Conservation (phyloP, 2,329 filamentous ascomycete genomes). For the Aspergillus felis region DNA sequence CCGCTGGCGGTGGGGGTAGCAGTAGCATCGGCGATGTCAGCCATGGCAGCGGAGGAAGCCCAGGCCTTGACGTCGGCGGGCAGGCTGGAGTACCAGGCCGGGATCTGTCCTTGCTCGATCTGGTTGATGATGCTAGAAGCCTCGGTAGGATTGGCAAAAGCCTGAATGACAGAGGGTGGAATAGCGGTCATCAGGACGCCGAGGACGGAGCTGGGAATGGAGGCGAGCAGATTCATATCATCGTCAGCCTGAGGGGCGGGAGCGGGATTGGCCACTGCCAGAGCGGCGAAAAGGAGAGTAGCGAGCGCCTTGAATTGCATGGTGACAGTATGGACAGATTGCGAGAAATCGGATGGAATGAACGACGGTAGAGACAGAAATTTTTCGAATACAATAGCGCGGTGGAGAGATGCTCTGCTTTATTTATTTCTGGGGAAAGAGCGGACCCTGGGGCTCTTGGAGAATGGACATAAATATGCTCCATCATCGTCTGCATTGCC, state of each 20-base stretch:
- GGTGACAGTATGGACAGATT: neutral
- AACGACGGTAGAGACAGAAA: too few relatives aligned
- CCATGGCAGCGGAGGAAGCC: neutral
- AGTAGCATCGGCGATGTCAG: neutral
- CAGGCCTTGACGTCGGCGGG: neutral
- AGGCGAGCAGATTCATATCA: neutral
- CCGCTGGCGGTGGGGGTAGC: neutral
- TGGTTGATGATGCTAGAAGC: neutral
- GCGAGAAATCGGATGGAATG: too few relatives aligned
- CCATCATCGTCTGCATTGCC: too few relatives aligned
- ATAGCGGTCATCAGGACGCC: neutral
- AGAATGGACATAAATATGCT: too few relatives aligned
- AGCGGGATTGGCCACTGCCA: neutral
- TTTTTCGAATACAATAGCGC: too few relatives aligned
- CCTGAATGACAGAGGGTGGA: neutral
- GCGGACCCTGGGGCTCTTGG: too few relatives aligned
- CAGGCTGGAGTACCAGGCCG: neutral
- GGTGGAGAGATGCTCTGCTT: too few relatives aligned
- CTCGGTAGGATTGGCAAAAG: neutral
- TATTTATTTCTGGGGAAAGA: too few relatives aligned
- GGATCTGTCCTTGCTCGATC: neutral
- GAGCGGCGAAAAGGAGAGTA: neutral
- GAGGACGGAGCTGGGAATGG: neutral
- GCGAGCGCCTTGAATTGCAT: neutral
- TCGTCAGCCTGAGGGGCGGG: neutral